These are phyloP conservation scores for apple (Malus domestica) DNA, from an alignment of 306 rosid species.

Conservation along the genomic window ASM211411v1 NC_041804.1:821501-822000, in stretches of 20 bases:
- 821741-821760: neutral
- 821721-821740: neutral
- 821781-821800: neutral
- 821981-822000: too few relatives aligned
- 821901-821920: too few relatives aligned
- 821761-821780: too few relatives aligned
- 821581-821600: neutral
- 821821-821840: neutral
- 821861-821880: too few relatives aligned
- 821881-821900: accelerated
- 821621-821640: neutral
- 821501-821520: conserved; percentile 2
- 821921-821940: accelerated
- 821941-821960: too few relatives aligned
- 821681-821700: neutral
- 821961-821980: too few relatives aligned
- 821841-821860: neutral
- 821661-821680: neutral
- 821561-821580: neutral
- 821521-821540: neutral
- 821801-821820: neutral
- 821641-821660: neutral
- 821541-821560: neutral
- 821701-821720: neutral
- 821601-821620: neutral